Evolutionary conservation across 2,329 filamentous ascomycete species (phyloP), one percentile per base, ranked within the genome.

Genomic region (Aphanocladium album): DNA sequence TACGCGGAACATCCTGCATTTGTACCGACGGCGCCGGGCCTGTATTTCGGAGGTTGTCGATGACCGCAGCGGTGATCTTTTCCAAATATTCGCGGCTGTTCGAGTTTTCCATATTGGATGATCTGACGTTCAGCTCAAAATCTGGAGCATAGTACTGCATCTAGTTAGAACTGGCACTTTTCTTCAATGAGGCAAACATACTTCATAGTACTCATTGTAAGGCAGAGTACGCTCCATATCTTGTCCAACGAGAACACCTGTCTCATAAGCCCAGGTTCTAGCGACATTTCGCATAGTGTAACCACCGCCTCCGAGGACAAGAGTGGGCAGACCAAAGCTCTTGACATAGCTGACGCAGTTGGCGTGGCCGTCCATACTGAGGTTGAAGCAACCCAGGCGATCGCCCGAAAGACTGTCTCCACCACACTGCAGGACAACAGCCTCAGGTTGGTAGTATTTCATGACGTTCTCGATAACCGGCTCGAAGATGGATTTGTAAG

Each of bases 281-380:
- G 95, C 93, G 12, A 99, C 95, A 66, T 99, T 99, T 64, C 95
- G 89, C 75, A 96, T 96, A 1, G 95, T 99, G 76, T 99, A 99
- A 52, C 95, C 95, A 64, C 95, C 95, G 17, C 95, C 95, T 35
- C 95, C 95, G 19, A 99, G 86, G 21, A 99, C 89, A n/a, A 99
- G 83, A 2, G 96, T 88, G 0, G 95, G 95, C 11, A 95, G 80
- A 33, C 86, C 83, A 72, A 93, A 93, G 64, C 84, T 88, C 76
- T 96, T 97, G 66, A 96, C 91, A 68, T 89, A 98, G 66, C 88
- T 89, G 66, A 98, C 91, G 72, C 95, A 99, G 74, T 92, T 92
- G 66, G 93, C 93, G 73, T 99, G 95, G 4, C 93, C 93, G 68
- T 89, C 88, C 84, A 99, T 97, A 75, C 96, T 98, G 64, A 99